Conservation (phyloP, 805 yeast genomes). For the Ogataea haglerorum region DNA sequence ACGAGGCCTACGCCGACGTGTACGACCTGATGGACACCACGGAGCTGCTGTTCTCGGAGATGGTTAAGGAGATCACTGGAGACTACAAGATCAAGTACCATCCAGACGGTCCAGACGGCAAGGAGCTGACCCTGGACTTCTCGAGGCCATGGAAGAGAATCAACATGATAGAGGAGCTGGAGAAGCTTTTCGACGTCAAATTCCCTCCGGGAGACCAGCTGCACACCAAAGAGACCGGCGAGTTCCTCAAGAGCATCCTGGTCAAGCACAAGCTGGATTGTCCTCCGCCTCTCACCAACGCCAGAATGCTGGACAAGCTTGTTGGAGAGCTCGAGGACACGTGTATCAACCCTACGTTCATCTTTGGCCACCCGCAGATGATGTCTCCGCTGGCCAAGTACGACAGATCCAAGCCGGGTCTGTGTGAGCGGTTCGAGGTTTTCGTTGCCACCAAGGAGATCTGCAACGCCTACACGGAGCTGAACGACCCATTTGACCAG, state of each 20-base stretch:
- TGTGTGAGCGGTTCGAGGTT: conserved; percentile 97
- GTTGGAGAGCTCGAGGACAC: conserved; percentile 96
- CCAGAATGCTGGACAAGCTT: conserved; percentile 97
- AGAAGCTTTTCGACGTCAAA: conserved; percentile 76
- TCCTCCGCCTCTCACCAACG: conserved; percentile 86
- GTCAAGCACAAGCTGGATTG: conserved; percentile 82
- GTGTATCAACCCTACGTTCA: conserved; percentile 94
- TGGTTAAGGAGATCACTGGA: conserved; percentile 96
- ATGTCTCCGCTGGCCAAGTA: conserved; percentile 99
- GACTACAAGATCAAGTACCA: conserved; percentile 81
- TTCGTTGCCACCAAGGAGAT: conserved; percentile 98
- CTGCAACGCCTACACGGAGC: conserved; percentile 96
- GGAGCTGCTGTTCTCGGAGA: conserved; percentile 88
- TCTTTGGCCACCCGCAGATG: conserved; percentile 99
- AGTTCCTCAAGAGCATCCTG: conserved; percentile 78
- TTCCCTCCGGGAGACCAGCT: conserved; percentile 96
- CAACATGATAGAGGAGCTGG: conserved; percentile 95
- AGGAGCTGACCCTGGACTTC: conserved; percentile 78
- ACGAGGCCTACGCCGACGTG: conserved; percentile 96
- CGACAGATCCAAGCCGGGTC: conserved; percentile 87
- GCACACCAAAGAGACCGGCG: conserved; percentile 91
- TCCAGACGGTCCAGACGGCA: conserved; percentile 89
- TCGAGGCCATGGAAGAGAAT: conserved; percentile 98
- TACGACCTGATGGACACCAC: conserved; percentile 95
- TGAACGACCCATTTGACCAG: conserved; percentile 98